Conservation (phyloP, 768 basidiomycete genomes). For the Macrolepiota dolichaula region DNA sequence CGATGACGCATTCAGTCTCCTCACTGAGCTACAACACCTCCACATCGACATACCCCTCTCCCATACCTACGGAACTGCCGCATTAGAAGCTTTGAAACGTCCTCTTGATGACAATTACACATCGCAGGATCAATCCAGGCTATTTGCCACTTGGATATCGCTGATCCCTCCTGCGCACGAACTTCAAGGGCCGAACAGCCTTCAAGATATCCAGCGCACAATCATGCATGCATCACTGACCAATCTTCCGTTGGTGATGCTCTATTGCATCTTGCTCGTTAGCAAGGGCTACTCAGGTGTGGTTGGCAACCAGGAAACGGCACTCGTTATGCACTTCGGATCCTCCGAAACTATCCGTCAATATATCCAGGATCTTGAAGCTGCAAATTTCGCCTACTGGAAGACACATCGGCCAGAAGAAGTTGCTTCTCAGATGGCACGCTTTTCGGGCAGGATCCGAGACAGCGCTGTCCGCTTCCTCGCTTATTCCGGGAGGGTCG, state of each 20-base stretch:
- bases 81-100: constrained; percentile 19
- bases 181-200: constrained; percentile 1
- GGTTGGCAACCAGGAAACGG: constrained; percentile 24
- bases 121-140: constrained; percentile 12
- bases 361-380: constrained; percentile 38
- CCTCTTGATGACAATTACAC: constrained; percentile 2
- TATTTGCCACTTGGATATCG: constrained; percentile 29
- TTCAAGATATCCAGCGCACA: constrained; percentile 20
- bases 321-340: constrained; percentile 42
- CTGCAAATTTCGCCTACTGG: constrained; percentile 20
- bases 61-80: constrained; percentile 25
- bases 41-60: constrained; percentile 26
- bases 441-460: constrained; percentile 23
- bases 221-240: constrained; percentile 22
- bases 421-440: constrained; percentile 1
- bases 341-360: constrained; percentile 24
- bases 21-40: constrained; percentile 29
- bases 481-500: constrained; percentile 31
- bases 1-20: constrained; percentile 26
- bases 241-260: constrained; percentile 25
- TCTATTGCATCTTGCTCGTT: constrained; percentile 30
- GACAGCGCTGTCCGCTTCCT: constrained; percentile 39
- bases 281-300: constrained; percentile 33
- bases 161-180: constrained; percentile 25
- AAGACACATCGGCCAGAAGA: constrained; percentile 6